Base-by-base conservation (phyloP, 2,329 filamentous ascomycete genomes). In the Verticillium albo-atrum region DNA sequence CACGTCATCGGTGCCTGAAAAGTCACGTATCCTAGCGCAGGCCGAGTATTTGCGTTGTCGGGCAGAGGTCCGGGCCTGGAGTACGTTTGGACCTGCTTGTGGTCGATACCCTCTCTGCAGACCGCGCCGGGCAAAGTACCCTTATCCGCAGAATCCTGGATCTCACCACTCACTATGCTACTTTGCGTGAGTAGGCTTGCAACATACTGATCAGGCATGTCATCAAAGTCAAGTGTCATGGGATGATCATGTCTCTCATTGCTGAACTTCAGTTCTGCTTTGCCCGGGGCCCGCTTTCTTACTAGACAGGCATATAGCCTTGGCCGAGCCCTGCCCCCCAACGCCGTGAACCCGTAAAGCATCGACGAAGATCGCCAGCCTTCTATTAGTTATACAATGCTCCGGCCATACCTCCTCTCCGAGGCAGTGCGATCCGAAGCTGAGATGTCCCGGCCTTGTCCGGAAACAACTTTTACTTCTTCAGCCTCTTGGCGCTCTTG, bases 401-500 rank as follows among this genome's bases (percentile, higher is more conserved):
- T 37, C 15, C 30, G 9, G 15, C 34, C 34, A 15, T 15, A n/a
- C 34, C 6, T n/a, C 14, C 34, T 37, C 6, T 37, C 9, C 34
- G 34, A 37, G 34, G 34, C 17, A 6, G 17, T 37, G 42, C 42
- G 25, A 5, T 14, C n/a, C 30, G 9, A 32, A 14, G 30, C 30
- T 32, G 14, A 14, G 14, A 32, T 32, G 17, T 47, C 14, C 34
- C 15, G 6, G 34, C 34, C 14, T 37, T 37, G 9, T n/a, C 17
- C 5, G 30, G 30, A 14, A 20, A 37, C 14, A n/a, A 5, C 12
- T 35, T n/a, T 69, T 71, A 81, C 67, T 84, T 86, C 75, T 83
- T 85, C 65, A 81, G 79, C 61, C 82, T 76, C 71, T 86, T 86
- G 3, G 74, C 68, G 65, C 80, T 84, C 73, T 84, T 85, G 61